These are phyloP conservation scores for Suillus subalutaceus DNA, from an alignment of 768 basidiomycete species.

Conservation along the genomic window DNA sequence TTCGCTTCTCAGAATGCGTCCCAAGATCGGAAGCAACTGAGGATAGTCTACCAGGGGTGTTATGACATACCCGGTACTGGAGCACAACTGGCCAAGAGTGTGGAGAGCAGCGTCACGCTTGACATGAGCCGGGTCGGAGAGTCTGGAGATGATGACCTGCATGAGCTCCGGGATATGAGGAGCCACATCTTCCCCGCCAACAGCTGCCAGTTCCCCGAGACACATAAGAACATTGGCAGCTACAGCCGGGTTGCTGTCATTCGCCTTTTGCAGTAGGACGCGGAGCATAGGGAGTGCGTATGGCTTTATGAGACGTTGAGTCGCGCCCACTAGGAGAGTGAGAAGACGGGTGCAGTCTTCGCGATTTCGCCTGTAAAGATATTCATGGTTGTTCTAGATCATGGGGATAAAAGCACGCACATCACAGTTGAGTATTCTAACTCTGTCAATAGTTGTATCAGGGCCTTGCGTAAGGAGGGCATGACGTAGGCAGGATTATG, in stretches of 20 bases:
- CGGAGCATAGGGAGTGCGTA: constrained; percentile 95
- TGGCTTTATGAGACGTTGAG: constrained; percentile 91
- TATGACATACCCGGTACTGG: constrained; percentile 94
- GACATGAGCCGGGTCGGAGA: constrained; percentile 85
- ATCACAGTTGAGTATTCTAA: constrained; percentile 91
- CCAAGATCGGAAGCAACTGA: constrained; percentile 82
- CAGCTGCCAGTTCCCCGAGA: constrained; percentile 89
- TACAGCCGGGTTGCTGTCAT: constrained; percentile 82
- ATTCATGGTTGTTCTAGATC: neutral
- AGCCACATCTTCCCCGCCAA: constrained; percentile 90
- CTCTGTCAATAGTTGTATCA: constrained; percentile 96
- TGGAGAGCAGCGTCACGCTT: constrained; percentile 95
- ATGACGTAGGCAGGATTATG: constrained; percentile 99
- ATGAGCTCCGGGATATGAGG: constrained; percentile 86
- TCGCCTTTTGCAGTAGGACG: constrained; percentile 87
- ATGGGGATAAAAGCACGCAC: constrained; percentile 48
- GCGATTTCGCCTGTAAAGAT: constrained; percentile 64
- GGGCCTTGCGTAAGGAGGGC: constrained; percentile 92
- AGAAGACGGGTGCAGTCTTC: constrained; percentile 94
- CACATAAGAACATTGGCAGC: constrained; percentile 93
- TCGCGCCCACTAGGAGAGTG: constrained; percentile 87
- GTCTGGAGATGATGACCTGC: constrained; percentile 83
- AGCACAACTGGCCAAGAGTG: constrained; percentile 93
- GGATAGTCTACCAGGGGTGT: constrained; percentile 90
- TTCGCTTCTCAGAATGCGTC: constrained; percentile 85